Conservation (phyloP, 208 protist species). For the Crithidia brevicula region DNA sequence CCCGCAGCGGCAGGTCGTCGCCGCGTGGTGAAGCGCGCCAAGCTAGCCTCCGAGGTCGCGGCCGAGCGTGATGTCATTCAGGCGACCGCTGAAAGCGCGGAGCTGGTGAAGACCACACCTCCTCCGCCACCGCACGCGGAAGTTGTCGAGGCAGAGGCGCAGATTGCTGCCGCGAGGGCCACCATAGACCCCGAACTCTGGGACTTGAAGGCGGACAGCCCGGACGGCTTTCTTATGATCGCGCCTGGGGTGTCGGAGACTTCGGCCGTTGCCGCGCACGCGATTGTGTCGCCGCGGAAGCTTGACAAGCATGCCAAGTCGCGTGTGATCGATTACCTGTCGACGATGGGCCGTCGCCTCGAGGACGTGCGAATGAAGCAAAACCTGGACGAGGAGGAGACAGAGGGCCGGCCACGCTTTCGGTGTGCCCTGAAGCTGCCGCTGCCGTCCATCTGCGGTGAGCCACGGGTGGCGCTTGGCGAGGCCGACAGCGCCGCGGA, state of each 20-base stretch:
- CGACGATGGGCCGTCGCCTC: constrained; percentile 65
- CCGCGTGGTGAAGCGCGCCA: constrained; percentile 37
- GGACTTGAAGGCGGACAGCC: constrained; percentile 60
- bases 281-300: constrained; percentile 23
- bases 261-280: constrained; percentile 18
- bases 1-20: neutral
- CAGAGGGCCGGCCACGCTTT: constrained; percentile 31
- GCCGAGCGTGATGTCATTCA: neutral
- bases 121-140: neutral
- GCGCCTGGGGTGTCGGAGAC: constrained; percentile 36
- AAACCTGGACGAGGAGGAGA: constrained; percentile 50
- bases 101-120: neutral
- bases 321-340: constrained; percentile 71
- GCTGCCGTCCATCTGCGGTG: constrained; percentile 69
- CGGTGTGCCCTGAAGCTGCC: constrained; percentile 67
- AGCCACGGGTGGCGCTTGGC: constrained; percentile 75
- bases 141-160: neutral
- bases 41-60: constrained; percentile 2
- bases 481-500: constrained; percentile 60
- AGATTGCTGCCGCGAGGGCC: constrained; percentile 16
- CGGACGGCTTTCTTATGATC: constrained; percentile 79
- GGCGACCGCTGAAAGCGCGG: neutral
- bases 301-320: constrained; percentile 55
- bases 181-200: constrained; percentile 55
- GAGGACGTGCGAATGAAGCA: constrained; percentile 68